Conservation (phyloP, 108 stramenopile genomes). For the Bacterosira constricta region DNA sequence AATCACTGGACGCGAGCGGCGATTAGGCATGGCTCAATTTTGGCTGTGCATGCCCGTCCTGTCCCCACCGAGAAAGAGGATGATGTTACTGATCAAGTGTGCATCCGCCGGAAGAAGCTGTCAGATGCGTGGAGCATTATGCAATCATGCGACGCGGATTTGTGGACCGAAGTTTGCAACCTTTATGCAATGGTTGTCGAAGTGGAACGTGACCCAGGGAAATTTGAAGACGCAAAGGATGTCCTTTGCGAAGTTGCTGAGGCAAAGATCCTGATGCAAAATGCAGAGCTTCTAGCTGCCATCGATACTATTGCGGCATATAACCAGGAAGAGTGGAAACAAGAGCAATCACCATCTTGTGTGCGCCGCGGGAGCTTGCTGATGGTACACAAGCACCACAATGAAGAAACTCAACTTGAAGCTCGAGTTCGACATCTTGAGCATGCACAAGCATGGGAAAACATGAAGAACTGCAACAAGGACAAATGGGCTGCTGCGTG, state of each 20-base stretch:
- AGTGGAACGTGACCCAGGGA: constrained; percentile 17
- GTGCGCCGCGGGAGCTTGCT: constrained; percentile 26
- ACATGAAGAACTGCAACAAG: constrained; percentile 18
- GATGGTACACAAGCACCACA: constrained; percentile 18
- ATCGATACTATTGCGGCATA: constrained; percentile 36
- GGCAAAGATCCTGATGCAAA: constrained; percentile 39
- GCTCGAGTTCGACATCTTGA: constrained; percentile 31
- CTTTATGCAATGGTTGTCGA: constrained; percentile 23
- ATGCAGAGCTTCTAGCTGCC: constrained; percentile 33
- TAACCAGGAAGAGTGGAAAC: constrained; percentile 34
- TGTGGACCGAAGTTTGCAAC: constrained; percentile 42
- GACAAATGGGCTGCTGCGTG: constrained; percentile 33
- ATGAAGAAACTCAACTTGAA: constrained; percentile 28
- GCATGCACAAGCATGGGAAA: constrained; percentile 38
- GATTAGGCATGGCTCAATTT: constrained; percentile 34
- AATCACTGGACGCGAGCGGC: constrained; percentile 36
- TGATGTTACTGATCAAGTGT: constrained; percentile 27
- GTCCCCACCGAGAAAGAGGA: constrained; percentile 9
- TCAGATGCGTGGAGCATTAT: constrained; percentile 41
- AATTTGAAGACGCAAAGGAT: constrained; percentile 11
- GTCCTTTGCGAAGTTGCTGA: constrained; percentile 34
- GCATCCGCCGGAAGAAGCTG: constrained; percentile 34
- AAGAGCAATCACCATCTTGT: constrained; percentile 9
- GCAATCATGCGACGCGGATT: constrained; percentile 29
- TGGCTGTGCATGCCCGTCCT: constrained; percentile 43